Base-by-base conservation (phyloP, 768 basidiomycete species). In the Lactifluus subvellereus region DNA sequence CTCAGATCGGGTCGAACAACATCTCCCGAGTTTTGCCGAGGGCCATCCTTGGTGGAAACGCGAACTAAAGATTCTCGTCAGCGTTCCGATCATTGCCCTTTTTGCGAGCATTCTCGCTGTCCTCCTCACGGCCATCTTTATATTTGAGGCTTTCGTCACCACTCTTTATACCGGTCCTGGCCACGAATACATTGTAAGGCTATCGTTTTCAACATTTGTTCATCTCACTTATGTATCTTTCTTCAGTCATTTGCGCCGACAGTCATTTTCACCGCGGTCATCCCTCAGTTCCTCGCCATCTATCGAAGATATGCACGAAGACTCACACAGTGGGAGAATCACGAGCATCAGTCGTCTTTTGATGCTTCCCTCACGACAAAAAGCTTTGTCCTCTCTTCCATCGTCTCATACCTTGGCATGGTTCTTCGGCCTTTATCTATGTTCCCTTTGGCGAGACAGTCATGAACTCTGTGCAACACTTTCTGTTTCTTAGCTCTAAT, bases 391-490 rank as follows among this genome's bases (percentile, higher is more conserved):
- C 80, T 98, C 58, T 88, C 88, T 37, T 86, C 89, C 0, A 83
- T 98, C 70, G 93, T 95, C 20, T 89, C 96, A 0, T 98, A 95
- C 72, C 85, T 94, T 55, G 89, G 90, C 45, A 82, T 99, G n/a
- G 86, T 84, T 6, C 84, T 98, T 92, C 89, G n/a, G 94, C 95
- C 16, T 98, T 94, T 71, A 83, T 97, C 54, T 99, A 98, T 72
- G 91, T 96, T 4, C 94, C 94, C 0, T 97, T 95, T 66, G 94
- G 94, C 33, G 88, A 88, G 71, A 81, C 82, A 56, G 84, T 93
- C 65, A 93, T 94, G 89, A 76, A 79, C 8, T 71, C 78, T 54
- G 76, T 82, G 2, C 75, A 76, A 53, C 48, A 55, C 40, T 63
- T 65, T 54, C 65, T 74, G 4, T 70, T 70, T 67, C 60, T 74